Percentiles rank a stretch among this genome's conserved stretches.
Conservation (phyloP, 495 filamentous ascomycete genomes). For the Hypoxylon lienhwacheense region DNA sequence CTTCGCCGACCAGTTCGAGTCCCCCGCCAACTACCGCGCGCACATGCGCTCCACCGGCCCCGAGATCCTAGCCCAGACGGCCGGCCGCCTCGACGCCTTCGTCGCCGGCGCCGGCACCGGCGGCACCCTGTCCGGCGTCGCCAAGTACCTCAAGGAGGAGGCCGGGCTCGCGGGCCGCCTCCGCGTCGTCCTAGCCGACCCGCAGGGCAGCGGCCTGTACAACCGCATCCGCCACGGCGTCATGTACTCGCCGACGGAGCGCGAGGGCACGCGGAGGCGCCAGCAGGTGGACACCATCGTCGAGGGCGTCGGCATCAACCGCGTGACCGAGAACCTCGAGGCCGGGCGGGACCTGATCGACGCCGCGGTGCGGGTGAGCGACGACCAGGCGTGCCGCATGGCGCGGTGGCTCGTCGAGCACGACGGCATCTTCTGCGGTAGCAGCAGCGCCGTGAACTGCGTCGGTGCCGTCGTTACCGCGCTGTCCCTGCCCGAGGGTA, state of each 20-base stretch:
- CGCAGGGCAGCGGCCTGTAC: conserved; percentile 89
- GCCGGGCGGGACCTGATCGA: conserved; percentile 80
- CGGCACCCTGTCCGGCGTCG: conserved; percentile 87
- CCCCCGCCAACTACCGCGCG: conserved; percentile 78
- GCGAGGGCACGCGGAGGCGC: conserved; percentile 83
- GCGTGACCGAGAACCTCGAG: conserved; percentile 89
- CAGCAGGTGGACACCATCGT: conserved; percentile 95
- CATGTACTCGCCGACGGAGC: conserved; percentile 88
- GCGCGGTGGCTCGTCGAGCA: conserved; percentile 93
- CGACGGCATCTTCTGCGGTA: conserved; percentile 92
- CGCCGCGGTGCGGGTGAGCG: conserved; percentile 88
- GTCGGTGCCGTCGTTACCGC: conserved; percentile 85
- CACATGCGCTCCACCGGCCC: conserved; percentile 84
- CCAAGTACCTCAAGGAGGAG: conserved; percentile 74
- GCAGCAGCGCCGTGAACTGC: conserved; percentile 94
- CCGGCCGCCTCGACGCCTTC: conserved; percentile 80
- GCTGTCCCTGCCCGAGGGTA: conserved; percentile 63
- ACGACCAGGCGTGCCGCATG: conserved; percentile 90
- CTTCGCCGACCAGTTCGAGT: conserved; percentile 98
- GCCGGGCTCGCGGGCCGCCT: conserved; percentile 47
- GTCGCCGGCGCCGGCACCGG: conserved; percentile 95
- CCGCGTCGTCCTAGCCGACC: conserved; percentile 84
- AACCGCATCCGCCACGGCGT: conserved; percentile 90
- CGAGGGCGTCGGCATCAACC: conserved; percentile 93
- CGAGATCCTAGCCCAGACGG: conserved; percentile 81